Percentiles rank a stretch among this genome's conserved stretches.
Conservation (phyloP, 116 monocot genomes). For the Trichopus zeylanicus region DNA sequence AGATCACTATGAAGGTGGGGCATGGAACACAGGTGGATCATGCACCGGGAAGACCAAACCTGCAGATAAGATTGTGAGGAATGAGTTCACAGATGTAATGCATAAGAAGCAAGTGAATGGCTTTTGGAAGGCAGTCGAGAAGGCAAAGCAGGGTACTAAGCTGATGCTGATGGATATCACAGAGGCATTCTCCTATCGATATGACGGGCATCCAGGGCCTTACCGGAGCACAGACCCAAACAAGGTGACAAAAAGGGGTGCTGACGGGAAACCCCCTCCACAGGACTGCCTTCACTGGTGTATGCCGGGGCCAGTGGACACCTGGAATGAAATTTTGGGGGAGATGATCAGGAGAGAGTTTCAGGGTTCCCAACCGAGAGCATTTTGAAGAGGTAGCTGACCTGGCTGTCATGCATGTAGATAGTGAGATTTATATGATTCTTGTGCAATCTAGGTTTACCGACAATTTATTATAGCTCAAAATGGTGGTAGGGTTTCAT, state of each 20-base stretch:
- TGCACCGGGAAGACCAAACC: constrained; percentile 66
- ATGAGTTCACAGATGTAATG: constrained; percentile 64
- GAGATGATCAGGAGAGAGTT: constrained; percentile 34
- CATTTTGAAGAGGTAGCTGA: not conserved
- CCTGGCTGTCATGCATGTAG: too few relatives aligned
- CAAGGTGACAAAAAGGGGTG: constrained; percentile 32
- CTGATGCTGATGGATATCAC: constrained; percentile 62
- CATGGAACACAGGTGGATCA: constrained; percentile 89
- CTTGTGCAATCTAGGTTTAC: not conserved
- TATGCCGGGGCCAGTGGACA: constrained; percentile 54
- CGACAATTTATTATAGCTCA: too few relatives aligned
- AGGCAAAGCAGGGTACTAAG: constrained; percentile 12
- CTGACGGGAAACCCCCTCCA: constrained; percentile 30
- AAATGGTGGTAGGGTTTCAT: too few relatives aligned
- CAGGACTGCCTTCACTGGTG: constrained; percentile 63
- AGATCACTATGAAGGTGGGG: constrained; percentile 71
- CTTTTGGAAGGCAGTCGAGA: constrained; percentile 37
- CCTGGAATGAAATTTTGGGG: constrained; percentile 47
- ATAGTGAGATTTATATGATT: not conserved
- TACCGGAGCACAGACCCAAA: constrained; percentile 44
- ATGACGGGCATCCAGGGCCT: constrained; percentile 50
- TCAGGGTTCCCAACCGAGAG: not conserved
- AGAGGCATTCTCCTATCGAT: constrained; percentile 24
- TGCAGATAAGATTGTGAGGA: constrained; percentile 28
- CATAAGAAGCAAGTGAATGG: constrained; percentile 52